A percentile compares a stretch with the other conserved stretches of the same genome.
Conservation (phyloP, 768 basidiomycete species). For the Suillus discolor region DNA sequence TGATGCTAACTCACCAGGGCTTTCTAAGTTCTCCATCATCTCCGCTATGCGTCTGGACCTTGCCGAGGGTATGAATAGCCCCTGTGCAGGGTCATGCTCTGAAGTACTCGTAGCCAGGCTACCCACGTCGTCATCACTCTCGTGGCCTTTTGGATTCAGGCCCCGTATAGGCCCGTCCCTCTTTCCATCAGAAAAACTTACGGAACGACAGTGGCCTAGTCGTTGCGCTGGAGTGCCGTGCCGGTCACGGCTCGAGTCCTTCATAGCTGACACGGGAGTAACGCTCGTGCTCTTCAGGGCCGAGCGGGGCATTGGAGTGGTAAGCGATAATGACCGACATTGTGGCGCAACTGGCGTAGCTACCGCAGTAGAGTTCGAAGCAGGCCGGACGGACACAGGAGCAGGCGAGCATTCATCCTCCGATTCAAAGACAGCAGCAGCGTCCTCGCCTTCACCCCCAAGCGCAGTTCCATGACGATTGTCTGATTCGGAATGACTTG, state of each 20-base stretch:
- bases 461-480: slow-evolving; percentile 21
- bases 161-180: slow-evolving; percentile 86
- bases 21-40: slow-evolving; percentile 75
- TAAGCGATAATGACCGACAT: slow-evolving; percentile 14
- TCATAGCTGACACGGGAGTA: slow-evolving; percentile 63
- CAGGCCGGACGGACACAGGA: slow-evolving; percentile 7
- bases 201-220: slow-evolving; percentile 69
- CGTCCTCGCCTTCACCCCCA: slow-evolving; percentile 13
- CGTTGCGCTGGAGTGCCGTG: slow-evolving; percentile 58
- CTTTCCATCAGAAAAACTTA: slow-evolving; percentile 97
- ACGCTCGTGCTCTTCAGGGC: slow-evolving; percentile 45
- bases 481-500: slow-evolving; percentile 42
- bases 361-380: slow-evolving; percentile 2
- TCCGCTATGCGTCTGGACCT: slow-evolving; percentile 81
- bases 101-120: slow-evolving; percentile 18
- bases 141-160: slow-evolving; percentile 40
- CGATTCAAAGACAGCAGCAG: slow-evolving; percentile 23
- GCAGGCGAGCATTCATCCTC: slow-evolving; percentile 41
- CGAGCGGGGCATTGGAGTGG: slow-evolving; percentile 37
- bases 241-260: slow-evolving; percentile 48
- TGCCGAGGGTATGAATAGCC: slow-evolving; percentile 53
- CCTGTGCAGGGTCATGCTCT: slow-evolving; percentile 21
- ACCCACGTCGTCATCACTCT: slow-evolving; percentile 38
- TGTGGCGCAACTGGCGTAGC: slow-evolving; percentile 25
- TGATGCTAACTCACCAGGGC: slow-evolving; percentile 52